phyloP scores from a whole-genome alignment of 352 stramenopile genomes.

The Phytophthora vignae region DNA sequence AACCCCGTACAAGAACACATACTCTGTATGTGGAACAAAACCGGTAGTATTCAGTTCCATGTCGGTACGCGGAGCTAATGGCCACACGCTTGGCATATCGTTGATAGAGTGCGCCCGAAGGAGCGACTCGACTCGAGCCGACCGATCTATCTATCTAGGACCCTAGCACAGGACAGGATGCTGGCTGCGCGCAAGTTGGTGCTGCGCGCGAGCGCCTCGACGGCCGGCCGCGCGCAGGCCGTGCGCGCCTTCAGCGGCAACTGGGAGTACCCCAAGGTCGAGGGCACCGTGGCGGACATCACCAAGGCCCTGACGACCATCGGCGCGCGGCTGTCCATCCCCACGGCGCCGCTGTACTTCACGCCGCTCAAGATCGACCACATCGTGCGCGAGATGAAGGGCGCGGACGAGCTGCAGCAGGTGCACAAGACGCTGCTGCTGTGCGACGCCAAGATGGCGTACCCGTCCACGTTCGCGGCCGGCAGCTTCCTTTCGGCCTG shows the following conservation, averaged over 20 bases:
- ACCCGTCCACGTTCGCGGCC: slow-evolving; percentile 67
- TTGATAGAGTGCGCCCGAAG: not conserved
- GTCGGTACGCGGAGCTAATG: no score
- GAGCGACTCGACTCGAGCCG: not conserved
- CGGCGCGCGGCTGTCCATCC: slow-evolving; percentile 78
- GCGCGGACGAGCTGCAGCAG: slow-evolving; percentile 67
- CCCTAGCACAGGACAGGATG: slow-evolving; percentile 12
- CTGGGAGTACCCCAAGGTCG: slow-evolving; percentile 84
- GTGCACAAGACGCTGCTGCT: slow-evolving; percentile 80
- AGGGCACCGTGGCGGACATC: slow-evolving; percentile 74
- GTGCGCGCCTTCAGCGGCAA: slow-evolving; percentile 80
- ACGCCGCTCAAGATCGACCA: slow-evolving; percentile 86
- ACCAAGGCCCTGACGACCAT: slow-evolving; percentile 77
- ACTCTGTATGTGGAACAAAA: no score
- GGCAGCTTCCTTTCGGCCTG: slow-evolving; percentile 75
- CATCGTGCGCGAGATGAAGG: slow-evolving; percentile 85
- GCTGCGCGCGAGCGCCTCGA: slow-evolving; percentile 19
- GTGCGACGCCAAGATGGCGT: slow-evolving; percentile 81
- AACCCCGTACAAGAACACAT: no score
- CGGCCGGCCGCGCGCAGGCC: slow-evolving; percentile 17
- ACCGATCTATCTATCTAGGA: no score
- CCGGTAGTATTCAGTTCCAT: no score
- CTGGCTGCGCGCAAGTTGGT: slow-evolving; percentile 36
- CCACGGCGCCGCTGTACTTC: slow-evolving; percentile 81
- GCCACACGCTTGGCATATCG: not conserved